phyloP scores from a whole-genome alignment of 345 rosid species.

The Linum usitatissimum region DNA sequence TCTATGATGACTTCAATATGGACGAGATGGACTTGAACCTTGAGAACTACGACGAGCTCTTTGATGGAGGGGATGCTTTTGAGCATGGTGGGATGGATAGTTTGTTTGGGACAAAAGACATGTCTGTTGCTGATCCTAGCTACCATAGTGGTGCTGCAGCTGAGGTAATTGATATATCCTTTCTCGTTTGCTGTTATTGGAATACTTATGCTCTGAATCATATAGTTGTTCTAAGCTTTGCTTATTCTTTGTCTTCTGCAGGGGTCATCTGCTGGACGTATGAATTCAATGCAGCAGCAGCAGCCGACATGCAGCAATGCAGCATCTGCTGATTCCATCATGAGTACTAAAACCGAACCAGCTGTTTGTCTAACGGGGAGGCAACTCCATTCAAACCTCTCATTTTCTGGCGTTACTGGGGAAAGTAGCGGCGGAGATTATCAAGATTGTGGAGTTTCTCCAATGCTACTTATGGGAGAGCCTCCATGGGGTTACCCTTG shows the following conservation, averaged over 20 bases:
- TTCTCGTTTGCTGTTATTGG: constrained; percentile 15
- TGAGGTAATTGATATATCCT: constrained; percentile 33
- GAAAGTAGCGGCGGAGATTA: constrained; percentile 69
- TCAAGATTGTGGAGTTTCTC: constrained; percentile 88
- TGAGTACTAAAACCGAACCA: constrained; percentile 89
- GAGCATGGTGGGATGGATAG: constrained; percentile 81
- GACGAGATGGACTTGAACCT: constrained; percentile 76
- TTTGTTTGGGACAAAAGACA: constrained; percentile 54
- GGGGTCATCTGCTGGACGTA: constrained; percentile 47
- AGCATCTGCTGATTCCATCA: constrained; percentile 75
- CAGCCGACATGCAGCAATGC: constrained; percentile 58
- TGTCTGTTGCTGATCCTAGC: constrained; percentile 44
- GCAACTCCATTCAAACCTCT: constrained; percentile 57
- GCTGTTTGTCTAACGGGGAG: constrained; percentile 42
- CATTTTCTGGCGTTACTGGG: constrained; percentile 88
- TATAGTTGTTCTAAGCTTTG: not conserved
- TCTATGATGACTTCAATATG: constrained; percentile 54
- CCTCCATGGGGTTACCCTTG: constrained; percentile 80
- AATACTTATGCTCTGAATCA: too few species aligned
- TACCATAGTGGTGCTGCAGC: constrained; percentile 49
- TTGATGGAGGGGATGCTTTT: constrained; percentile 69
- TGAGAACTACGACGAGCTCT: constrained; percentile 93
- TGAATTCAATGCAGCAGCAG: constrained; percentile 38
- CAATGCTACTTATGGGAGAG: constrained; percentile 67
- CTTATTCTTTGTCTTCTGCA: constrained; percentile 14